These are phyloP conservation scores for Rosa hybrid DNA, from an alignment of 331 rosid genomes.

Conservation along the genomic window DNA sequence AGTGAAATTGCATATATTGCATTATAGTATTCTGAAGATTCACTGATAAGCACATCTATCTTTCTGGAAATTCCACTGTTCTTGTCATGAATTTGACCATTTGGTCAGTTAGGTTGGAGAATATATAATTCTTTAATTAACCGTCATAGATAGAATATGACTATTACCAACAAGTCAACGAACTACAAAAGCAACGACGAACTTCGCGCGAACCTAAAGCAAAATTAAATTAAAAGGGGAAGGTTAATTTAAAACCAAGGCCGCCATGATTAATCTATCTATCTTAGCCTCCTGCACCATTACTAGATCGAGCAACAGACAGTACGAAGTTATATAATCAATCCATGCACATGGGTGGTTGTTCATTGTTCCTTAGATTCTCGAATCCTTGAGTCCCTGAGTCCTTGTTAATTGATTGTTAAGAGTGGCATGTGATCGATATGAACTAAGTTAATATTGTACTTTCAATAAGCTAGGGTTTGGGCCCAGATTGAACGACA, in stretches of 20 bases:
- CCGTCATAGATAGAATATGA: background rate
- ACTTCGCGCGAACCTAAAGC: background rate
- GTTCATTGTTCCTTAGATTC: background rate
- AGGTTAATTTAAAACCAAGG: background rate
- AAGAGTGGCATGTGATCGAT: background rate
- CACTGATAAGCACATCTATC: background rate
- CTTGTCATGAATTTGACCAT: background rate
- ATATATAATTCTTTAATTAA: too few species aligned
- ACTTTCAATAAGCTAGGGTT: background rate
- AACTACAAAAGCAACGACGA: background rate
- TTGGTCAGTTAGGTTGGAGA: background rate
- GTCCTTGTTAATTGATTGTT: background rate
- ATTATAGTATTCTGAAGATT: background rate
- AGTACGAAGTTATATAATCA: background rate
- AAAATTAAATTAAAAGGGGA: background rate
- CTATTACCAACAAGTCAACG: slow-evolving; percentile 4
- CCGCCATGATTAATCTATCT: background rate
- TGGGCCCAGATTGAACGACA: background rate
- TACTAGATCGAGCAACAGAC: background rate
- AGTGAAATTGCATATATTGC: background rate
- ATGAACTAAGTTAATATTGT: background rate
- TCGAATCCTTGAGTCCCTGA: background rate
- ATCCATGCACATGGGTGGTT: background rate
- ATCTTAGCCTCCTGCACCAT: background rate
- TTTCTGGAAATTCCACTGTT: background rate